Evolutionary conservation across 1,284 basidiomycete species (phyloP), one percentile per base, ranked within the genome.

Genomic region (Cystobasidium sp.): DNA sequence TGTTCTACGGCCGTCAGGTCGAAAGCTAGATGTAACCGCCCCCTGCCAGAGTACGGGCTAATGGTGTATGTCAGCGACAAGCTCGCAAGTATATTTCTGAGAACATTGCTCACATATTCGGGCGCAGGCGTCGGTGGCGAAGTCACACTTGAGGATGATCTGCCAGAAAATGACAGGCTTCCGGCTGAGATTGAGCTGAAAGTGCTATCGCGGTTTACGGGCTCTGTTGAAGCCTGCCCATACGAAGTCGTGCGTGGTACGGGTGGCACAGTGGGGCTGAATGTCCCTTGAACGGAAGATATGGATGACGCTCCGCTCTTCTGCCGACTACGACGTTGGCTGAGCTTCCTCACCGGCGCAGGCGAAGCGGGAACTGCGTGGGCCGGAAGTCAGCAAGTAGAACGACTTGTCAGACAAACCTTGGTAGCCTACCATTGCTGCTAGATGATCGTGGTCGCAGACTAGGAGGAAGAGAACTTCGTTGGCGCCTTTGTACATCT

Each of bases 171-270:
- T n/a, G 49, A 39, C 24, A 59, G 16, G 49, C 70, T 65, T 39
- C 51, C 52, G 37, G 63, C 70, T 2, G 70, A 73, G 18, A n/a
- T 49, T n/a, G 70, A 49, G 63, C 70, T 73, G 52, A 73, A 31
- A 18, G 55, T 52, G 44, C 70, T 73, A 39, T 47, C 22, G 18
- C 70, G 49, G 66, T 73, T 63, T 22, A 37, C 16, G 9, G 46
- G 7, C 22, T 43, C 53, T 14, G 20, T 43, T 6, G 6, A 24
- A 4, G 9, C 18, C 10, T 20, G 6, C 2, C 53, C 14, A 20
- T 12, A 8, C 31, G 12, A 20, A 31, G 22, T 22, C 4, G 18
- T 18, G 6, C 66, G 52, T 24, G 44, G 52, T 10, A 43, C 24
- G 5, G 39, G 52, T 6, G 66, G 52, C 44, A 24, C 39, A 3